Evolutionary conservation across 2,329 filamentous ascomycete genomes (phyloP).

Genomic region (Pseudogymnoascus sp.): DNA sequence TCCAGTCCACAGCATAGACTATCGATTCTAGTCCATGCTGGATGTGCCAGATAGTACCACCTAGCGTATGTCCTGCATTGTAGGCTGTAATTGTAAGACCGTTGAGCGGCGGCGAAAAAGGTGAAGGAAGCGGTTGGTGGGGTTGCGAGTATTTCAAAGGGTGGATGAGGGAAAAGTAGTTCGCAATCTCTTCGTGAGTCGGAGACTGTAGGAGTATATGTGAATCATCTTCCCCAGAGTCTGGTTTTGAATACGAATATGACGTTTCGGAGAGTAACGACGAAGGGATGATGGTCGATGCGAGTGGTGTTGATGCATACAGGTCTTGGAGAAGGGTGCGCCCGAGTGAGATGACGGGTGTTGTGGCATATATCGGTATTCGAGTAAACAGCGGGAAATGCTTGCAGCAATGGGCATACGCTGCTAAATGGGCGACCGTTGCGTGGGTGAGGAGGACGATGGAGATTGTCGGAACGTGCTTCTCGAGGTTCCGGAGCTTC

Average conservation of each 20-base stretch:
- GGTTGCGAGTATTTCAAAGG: conserved; percentile 95
- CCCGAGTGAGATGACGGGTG: conserved; percentile 85
- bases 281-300: conserved; percentile 71
- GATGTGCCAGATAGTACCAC: conserved; percentile 98
- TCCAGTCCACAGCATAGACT: conserved; percentile 97
- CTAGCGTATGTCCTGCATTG: conserved; percentile 89
- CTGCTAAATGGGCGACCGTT: conserved; percentile 82
- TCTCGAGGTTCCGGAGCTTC: conserved; percentile 81
- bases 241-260: conserved; percentile 45
- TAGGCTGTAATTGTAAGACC: conserved; percentile 93
- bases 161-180: conserved; percentile 84
- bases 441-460: conserved; percentile 92
- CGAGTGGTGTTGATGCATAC: conserved; percentile 82
- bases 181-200: conserved; percentile 77
- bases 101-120: conserved; percentile 80
- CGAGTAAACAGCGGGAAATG: conserved; percentile 85
- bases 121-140: conserved; percentile 77
- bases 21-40: conserved; percentile 95
- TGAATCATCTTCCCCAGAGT: conserved; percentile 40
- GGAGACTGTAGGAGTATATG: conserved; percentile 57
- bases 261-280: conserved; percentile 60
- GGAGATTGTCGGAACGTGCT: conserved; percentile 86
- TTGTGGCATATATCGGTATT: conserved; percentile 90
- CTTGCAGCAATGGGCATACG: conserved; percentile 95
- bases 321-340: conserved; percentile 86